A percentile compares a stretch with the other conserved stretches of the same genome.
phyloP scores from a whole-genome alignment of 2,329 filamentous ascomycete genomes.

The Arachnopeziza araneosa region DNA sequence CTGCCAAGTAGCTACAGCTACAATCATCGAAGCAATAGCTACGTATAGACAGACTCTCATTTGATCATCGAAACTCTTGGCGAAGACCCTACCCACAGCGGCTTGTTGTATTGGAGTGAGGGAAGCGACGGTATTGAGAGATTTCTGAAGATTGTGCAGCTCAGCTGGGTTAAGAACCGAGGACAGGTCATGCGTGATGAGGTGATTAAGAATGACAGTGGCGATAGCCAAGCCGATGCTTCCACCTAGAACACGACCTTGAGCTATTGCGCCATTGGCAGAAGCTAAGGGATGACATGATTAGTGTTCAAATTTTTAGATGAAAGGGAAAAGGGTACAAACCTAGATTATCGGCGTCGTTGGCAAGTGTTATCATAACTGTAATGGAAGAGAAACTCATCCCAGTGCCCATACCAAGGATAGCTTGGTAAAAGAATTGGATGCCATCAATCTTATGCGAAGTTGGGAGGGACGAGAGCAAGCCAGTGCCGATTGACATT shows the following conservation, averaged over 20 bases:
- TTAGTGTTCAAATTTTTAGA: neutral
- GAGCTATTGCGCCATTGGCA: slow-evolving; percentile 38
- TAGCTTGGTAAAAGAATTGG: slow-evolving; percentile 2
- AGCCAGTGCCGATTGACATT: slow-evolving; percentile 1
- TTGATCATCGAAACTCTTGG: neutral
- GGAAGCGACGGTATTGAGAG: neutral
- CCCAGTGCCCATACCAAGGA: slow-evolving; percentile 1
- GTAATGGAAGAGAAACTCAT: slow-evolving; percentile 2
- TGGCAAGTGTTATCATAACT: slow-evolving; percentile 1
- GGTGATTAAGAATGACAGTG: slow-evolving; percentile 45
- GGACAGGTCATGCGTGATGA: neutral
- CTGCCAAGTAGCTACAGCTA: neutral
- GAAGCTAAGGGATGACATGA: neutral
- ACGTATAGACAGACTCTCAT: slow-evolving; percentile 2
- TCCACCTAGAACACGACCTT: slow-evolving; percentile 54
- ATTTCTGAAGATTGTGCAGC: neutral
- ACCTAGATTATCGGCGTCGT: neutral
- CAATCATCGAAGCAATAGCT: neutral
- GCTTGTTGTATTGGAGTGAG: neutral
- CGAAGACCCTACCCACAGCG: neutral
- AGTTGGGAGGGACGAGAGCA: neutral
- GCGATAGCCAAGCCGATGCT: slow-evolving; percentile 52
- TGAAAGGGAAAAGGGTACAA: neutral
- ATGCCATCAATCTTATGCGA: neutral
- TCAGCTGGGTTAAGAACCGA: neutral